Conservation (phyloP, 306 rosid genomes). For the Mimosa pudica region DNA sequence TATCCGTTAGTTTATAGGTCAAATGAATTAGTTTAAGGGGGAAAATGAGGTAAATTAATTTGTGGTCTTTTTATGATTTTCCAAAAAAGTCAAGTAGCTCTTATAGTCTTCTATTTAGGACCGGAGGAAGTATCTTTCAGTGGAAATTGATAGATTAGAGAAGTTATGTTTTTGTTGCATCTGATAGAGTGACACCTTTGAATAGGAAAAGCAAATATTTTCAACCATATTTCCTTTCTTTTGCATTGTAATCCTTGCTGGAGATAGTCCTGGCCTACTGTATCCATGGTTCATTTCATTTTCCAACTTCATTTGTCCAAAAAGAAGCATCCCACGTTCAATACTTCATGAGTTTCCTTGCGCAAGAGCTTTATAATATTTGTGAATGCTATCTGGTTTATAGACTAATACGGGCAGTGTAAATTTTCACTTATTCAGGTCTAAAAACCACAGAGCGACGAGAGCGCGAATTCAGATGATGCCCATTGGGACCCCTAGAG, state of each 20-base stretch:
- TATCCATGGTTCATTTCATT: neutral
- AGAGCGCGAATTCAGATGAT: slow-evolving; percentile 76
- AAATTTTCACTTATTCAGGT: slow-evolving; percentile 48
- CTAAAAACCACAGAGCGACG: slow-evolving; percentile 49
- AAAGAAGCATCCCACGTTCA: neutral
- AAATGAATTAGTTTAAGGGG: no score
- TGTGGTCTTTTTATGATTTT: no score
- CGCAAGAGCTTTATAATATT: neutral
- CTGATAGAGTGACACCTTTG: neutral
- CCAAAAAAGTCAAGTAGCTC: no score
- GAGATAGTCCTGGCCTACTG: slow-evolving; percentile 2
- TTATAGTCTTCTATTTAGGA: no score
- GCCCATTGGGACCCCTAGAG: slow-evolving; percentile 94
- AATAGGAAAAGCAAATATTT: slow-evolving; percentile 2
- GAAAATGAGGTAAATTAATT: no score
- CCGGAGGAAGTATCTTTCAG: no score
- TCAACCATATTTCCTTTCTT: neutral
- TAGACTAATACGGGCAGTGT: slow-evolving; percentile 30
- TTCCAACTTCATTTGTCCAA: no score
- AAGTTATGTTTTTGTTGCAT: neutral
- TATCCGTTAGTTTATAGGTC: no score
- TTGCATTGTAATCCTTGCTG: neutral
- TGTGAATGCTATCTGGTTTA: neutral
- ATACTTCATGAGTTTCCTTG: slow-evolving; percentile 16
- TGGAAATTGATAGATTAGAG: no score